These are phyloP conservation scores for Nakazawaea laoshanensis DNA, from an alignment of 805 yeast genomes.

Conservation along the genomic window DNA sequence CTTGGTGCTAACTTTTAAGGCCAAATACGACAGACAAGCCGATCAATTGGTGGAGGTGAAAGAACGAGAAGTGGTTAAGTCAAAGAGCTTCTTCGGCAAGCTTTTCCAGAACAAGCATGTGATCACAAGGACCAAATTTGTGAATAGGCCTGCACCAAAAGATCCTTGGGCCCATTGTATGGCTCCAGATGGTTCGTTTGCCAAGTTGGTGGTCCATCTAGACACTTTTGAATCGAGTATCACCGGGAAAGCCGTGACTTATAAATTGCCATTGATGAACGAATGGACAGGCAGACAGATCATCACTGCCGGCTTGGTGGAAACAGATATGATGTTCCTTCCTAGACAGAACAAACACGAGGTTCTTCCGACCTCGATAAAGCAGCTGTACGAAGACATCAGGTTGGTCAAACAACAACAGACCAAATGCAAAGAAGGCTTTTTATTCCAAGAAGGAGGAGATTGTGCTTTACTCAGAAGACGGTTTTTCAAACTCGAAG, in stretches of 20 bases:
- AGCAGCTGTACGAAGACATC: slow-evolving; percentile 37
- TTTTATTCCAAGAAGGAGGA: slow-evolving; percentile 84
- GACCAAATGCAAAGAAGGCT: slow-evolving; percentile 45
- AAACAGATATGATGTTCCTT: slow-evolving; percentile 59
- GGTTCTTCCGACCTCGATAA: slow-evolving; percentile 62
- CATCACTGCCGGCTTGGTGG: slow-evolving; percentile 62
- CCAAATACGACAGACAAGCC: slow-evolving; percentile 43
- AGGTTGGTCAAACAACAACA: slow-evolving; percentile 27
- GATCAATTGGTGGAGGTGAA: slow-evolving; percentile 49
- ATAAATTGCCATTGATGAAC: slow-evolving; percentile 58
- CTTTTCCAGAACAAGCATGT: slow-evolving; percentile 30
- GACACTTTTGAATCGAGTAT: slow-evolving; percentile 47
- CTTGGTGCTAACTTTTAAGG: slow-evolving; percentile 65
- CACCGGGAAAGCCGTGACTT: slow-evolving; percentile 41
- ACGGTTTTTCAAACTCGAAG: slow-evolving; percentile 67
- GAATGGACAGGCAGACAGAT: slow-evolving; percentile 61
- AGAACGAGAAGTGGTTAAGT: slow-evolving; percentile 34
- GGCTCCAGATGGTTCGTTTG: slow-evolving; percentile 88
- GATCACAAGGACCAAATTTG: slow-evolving; percentile 40
- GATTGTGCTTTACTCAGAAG: slow-evolving; percentile 71
- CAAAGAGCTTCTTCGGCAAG: slow-evolving; percentile 22
- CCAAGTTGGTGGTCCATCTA: slow-evolving; percentile 62
- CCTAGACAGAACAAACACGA: slow-evolving; percentile 57
- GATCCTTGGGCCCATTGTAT: slow-evolving; percentile 59
- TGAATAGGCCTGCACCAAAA: slow-evolving; percentile 34